Evolutionary conservation across 2,329 filamentous ascomycete genomes (phyloP), one percentile per base, ranked within the genome.

Genomic region (Microdochium paspali): DNA sequence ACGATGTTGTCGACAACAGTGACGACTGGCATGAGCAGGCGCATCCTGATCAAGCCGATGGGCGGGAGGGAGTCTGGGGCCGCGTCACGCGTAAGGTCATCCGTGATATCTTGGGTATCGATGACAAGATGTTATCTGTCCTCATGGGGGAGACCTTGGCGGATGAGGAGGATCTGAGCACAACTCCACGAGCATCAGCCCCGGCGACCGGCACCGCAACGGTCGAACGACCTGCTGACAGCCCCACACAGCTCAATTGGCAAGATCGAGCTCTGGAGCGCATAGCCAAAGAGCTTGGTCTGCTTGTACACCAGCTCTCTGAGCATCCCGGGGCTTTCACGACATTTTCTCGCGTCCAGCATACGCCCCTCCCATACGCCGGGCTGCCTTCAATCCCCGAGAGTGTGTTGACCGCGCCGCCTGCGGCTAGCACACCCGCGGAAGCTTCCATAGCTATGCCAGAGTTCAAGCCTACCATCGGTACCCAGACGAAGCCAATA

Each of bases 261-360:
- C 85, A 95, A 61, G 71, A 86, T 44, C 82, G 82, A 49, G 75
- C 96, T 20, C 73, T 98, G 2, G 86, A 95, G 58, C 81, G 85
- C 47, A 85, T 98, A 53, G 88, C 93, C 3, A 82, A 80, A 46
- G 93, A 98, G 66, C 78, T 98, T 4, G 91, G 90, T 10, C 70
- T 87, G 26, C 71, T 96, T 13, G 85, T 96, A 24, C 80, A 88
- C 60, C 87, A 90, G 53, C 72, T 97, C 44, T 87, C 87, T 10
- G 86, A 87, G 50, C 86, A 95, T 53, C 90, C 91, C 0, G 88
- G 89, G 2, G 89, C 91, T 1, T 97, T 97, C 62, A 86, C 83
- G 13, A 88, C 87, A 0, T 95, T 94, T 61, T 71, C 79, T 21
- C 77, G 77, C 48, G 69, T 85, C 45, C 77, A 84, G 56, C 72